Conservation (phyloP, 805 yeast species). For the Starmerella etchellsii region DNA sequence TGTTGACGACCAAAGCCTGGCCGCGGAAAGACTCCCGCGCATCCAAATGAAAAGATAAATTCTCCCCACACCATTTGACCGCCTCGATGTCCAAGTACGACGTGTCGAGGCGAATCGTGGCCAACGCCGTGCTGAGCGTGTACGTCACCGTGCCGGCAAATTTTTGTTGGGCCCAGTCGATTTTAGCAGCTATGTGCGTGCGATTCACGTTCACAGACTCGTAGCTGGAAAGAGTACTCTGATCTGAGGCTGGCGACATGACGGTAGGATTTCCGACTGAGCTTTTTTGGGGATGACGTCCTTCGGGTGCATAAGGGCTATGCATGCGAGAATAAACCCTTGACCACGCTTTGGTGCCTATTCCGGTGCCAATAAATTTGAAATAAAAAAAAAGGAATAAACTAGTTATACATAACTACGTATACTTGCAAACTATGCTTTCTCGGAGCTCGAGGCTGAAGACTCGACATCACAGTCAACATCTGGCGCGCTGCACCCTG, state of each 20-base stretch:
- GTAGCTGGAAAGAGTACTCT: constrained; percentile 70
- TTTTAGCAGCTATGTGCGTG: constrained; percentile 41
- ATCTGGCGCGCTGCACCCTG: too few species aligned
- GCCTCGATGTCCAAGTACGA: constrained; percentile 41
- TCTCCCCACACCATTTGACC: constrained; percentile 34
- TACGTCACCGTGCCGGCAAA: constrained; percentile 46
- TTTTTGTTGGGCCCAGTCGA: constrained; percentile 41
- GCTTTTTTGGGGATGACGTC: too few species aligned
- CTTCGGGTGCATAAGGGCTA: too few species aligned
- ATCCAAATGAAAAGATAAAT: constrained; percentile 24
- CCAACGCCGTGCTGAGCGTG: constrained; percentile 28
- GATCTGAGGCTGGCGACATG: not conserved
- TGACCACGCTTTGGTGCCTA: too few species aligned
- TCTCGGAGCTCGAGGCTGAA: too few species aligned
- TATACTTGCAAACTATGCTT: too few species aligned
- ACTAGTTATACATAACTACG: too few species aligned
- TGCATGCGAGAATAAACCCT: too few species aligned
- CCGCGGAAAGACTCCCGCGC: constrained; percentile 33
- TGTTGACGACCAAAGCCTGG: constrained; percentile 29
- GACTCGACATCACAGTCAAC: too few species aligned
- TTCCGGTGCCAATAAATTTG: too few species aligned
- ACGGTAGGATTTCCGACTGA: too few species aligned
- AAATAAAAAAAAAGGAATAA: too few species aligned
- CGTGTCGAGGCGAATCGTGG: constrained; percentile 50
- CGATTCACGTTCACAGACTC: constrained; percentile 36